phyloP scores from a whole-genome alignment of 2,329 filamentous ascomycete species.

The Parastagonospora avenae region DNA sequence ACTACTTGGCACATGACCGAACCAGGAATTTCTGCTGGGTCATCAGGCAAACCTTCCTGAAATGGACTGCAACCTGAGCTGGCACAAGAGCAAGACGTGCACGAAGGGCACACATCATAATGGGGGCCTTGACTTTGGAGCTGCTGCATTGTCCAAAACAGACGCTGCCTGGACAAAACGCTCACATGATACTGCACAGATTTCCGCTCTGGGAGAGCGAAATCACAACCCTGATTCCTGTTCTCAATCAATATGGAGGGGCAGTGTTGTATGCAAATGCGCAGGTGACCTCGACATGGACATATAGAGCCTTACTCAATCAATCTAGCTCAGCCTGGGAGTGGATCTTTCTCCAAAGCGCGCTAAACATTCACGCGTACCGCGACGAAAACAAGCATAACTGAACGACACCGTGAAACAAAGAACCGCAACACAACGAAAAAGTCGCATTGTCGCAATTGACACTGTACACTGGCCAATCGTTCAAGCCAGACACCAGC shows the following conservation, averaged over 20 bases:
- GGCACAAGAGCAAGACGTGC: too few relatives aligned
- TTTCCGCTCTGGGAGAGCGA: too few relatives aligned
- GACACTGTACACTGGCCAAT: neutral
- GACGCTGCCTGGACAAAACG: too few relatives aligned
- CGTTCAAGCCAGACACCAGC: neutral
- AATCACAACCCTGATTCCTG: neutral
- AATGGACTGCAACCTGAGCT: too few relatives aligned
- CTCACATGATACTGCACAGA: too few relatives aligned
- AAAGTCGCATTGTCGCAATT: constrained; percentile 7
- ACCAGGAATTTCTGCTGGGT: too few relatives aligned
- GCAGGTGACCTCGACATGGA: too few relatives aligned
- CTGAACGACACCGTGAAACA: constrained; percentile 14
- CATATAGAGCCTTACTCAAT: neutral
- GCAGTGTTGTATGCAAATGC: neutral
- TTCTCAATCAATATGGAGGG: neutral
- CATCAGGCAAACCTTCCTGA: too few relatives aligned
- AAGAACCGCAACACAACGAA: neutral
- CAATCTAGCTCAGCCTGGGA: constrained; percentile 10
- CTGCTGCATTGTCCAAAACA: too few relatives aligned
- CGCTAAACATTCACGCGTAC: constrained; percentile 29
- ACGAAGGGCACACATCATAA: too few relatives aligned
- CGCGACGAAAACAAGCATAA: constrained; percentile 20
- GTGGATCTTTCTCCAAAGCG: constrained; percentile 11
- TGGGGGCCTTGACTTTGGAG: too few relatives aligned
- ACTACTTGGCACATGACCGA: too few relatives aligned